These are phyloP conservation scores for Penicillium sp. DNA, from an alignment of 2,329 filamentous ascomycete genomes.

Conservation along the genomic window DNA sequence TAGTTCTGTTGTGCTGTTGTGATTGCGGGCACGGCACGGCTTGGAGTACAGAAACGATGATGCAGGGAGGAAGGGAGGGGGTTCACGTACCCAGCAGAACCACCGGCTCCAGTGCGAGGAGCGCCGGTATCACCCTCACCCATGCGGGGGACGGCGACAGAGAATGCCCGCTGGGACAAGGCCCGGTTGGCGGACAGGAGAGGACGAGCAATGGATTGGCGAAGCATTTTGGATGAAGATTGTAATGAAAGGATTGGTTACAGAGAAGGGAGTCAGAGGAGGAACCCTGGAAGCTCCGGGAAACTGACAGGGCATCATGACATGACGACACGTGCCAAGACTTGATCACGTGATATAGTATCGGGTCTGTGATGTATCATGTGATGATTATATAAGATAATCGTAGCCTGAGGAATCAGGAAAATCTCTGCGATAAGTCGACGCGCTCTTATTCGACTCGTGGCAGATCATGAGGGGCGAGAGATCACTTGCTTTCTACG, in stretches of 20 bases:
- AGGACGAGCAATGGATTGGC: conserved; percentile 60
- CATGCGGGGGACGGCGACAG: conserved; percentile 63
- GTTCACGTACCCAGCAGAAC: conserved; percentile 36
- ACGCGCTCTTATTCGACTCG: conserved; percentile 22
- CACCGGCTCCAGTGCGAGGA: conserved; percentile 31
- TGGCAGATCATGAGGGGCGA: conserved; percentile 16
- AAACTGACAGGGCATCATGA: conserved; percentile 1
- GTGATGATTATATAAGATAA: conserved; percentile 14
- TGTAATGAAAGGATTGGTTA: background rate
- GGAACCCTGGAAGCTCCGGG: conserved; percentile 3
- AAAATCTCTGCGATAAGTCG: conserved; percentile 29
- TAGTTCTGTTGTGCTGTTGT: background rate
- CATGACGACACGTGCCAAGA: conserved; percentile 22
- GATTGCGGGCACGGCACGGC: background rate
- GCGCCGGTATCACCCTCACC: conserved; percentile 67
- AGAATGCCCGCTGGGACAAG: conserved; percentile 57
- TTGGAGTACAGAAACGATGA: background rate
- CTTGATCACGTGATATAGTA: too few relatives aligned
- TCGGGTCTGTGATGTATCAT: conserved; percentile 2
- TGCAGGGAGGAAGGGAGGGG: background rate
- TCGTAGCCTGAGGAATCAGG: background rate
- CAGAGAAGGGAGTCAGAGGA: background rate
- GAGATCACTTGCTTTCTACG: background rate
- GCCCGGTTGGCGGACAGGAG: conserved; percentile 55
- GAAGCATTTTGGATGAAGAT: conserved; percentile 58